Evolutionary conservation across 352 stramenopile species (phyloP).

Genomic region (Phytopythium chamaehyphon): DNA sequence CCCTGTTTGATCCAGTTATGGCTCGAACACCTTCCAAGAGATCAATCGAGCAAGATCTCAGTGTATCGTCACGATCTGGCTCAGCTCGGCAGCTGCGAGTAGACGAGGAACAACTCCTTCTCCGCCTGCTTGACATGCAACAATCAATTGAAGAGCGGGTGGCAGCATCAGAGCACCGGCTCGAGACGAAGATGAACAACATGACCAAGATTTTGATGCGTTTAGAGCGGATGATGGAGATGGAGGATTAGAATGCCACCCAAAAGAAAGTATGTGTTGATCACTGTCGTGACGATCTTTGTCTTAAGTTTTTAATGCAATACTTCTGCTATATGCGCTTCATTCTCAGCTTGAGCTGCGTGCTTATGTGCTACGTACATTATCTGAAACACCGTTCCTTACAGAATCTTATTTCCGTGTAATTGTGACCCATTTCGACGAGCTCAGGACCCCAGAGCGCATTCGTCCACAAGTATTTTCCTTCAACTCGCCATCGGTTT

Average conservation of each 20-base stretch:
- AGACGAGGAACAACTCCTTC: conserved; percentile 39
- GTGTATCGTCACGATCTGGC: neutral
- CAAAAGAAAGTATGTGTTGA: no score
- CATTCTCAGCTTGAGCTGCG: no score
- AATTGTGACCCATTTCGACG: no score
- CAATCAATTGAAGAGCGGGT: conserved; percentile 52
- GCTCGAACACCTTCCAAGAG: neutral
- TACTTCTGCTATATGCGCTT: no score
- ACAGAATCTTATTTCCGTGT: no score
- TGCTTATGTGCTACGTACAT: no score
- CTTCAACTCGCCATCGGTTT: neutral
- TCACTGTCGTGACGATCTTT: no score
- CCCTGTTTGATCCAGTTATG: neutral
- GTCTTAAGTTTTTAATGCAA: no score
- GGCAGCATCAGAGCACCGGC: conserved; percentile 52
- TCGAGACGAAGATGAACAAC: conserved; percentile 67
- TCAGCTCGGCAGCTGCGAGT: conserved; percentile 1
- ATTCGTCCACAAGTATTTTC: no score
- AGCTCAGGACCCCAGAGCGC: no score
- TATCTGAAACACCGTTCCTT: no score
- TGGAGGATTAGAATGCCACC: conserved; percentile 27
- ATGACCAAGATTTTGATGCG: conserved; percentile 67
- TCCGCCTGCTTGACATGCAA: conserved; percentile 55
- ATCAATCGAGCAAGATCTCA: conserved; percentile 1
- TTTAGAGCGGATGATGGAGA: conserved; percentile 54